phyloP scores from a whole-genome alignment of 768 basidiomycete species.

The Tricholoma hemisulphureum region DNA sequence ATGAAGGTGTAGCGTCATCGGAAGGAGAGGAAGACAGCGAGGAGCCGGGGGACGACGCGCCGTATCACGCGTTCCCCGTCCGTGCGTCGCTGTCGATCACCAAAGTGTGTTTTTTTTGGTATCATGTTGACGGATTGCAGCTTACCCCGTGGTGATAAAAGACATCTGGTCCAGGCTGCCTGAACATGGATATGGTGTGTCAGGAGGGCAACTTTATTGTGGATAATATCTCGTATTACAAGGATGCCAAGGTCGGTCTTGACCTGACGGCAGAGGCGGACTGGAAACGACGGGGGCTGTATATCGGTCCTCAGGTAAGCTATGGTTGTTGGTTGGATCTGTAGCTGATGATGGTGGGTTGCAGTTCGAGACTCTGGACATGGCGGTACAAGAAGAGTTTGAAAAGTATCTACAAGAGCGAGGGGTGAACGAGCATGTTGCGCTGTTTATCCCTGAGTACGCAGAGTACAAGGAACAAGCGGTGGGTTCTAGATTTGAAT shows the following conservation, averaged over 20 bases:
- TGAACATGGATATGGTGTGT: constrained; percentile 75
- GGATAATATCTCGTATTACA: constrained; percentile 88
- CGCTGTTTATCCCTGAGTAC: constrained; percentile 86
- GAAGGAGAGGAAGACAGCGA: constrained; percentile 29
- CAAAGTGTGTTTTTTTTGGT: constrained; percentile 51
- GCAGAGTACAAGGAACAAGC: constrained; percentile 91
- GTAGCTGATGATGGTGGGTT: background rate
- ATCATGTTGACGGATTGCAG: background rate
- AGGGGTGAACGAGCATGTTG: constrained; percentile 79
- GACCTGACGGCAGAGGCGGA: constrained; percentile 86
- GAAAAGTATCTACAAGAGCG: constrained; percentile 88
- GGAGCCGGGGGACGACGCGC: constrained; percentile 20
- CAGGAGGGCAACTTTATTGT: constrained; percentile 82
- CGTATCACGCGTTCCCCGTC: constrained; percentile 58
- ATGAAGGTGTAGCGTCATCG: constrained; percentile 32
- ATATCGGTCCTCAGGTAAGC: constrained; percentile 83
- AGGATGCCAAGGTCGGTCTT: constrained; percentile 66
- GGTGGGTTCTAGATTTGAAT: constrained; percentile 48
- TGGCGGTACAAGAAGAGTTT: constrained; percentile 85
- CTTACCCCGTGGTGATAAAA: constrained; percentile 22
- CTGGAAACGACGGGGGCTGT: constrained; percentile 88
- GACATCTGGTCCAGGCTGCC: constrained; percentile 56
- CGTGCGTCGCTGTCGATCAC: constrained; percentile 81
- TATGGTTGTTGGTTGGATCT: background rate
- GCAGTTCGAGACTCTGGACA: constrained; percentile 89